Evolutionary conservation across 108 stramenopile genomes (phyloP).

Genomic region (Stephanodiscus minutulus): DNA sequence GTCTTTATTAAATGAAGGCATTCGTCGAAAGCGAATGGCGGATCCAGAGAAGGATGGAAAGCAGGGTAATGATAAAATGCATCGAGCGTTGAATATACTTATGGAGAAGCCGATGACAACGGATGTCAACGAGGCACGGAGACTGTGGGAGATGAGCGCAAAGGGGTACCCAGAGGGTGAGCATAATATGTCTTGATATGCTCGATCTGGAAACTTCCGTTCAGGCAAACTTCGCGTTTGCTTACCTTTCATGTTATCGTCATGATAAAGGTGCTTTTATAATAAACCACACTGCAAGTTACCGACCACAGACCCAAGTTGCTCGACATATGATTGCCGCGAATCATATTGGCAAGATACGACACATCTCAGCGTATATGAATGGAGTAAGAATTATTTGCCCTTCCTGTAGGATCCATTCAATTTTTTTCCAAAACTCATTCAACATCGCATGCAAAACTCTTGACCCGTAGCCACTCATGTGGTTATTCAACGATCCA

Average conservation of each 20-base stretch:
- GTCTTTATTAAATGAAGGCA: conserved; percentile 44
- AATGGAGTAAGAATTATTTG: conserved; percentile 24
- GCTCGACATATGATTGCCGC: conserved; percentile 53
- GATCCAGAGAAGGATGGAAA: conserved; percentile 22
- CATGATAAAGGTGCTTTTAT: conserved; percentile 47
- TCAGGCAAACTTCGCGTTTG: background rate
- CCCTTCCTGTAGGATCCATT: background rate
- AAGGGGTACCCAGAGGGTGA: conserved; percentile 35
- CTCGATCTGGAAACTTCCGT: background rate
- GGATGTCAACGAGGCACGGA: conserved; percentile 55
- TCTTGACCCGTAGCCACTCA: conserved; percentile 9
- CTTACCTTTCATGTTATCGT: background rate
- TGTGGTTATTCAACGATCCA: conserved; percentile 53
- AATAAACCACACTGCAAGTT: conserved; percentile 78
- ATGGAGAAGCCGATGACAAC: conserved; percentile 88
- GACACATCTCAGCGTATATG: conserved; percentile 45
- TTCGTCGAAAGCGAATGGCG: conserved; percentile 42
- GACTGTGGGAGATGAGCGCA: conserved; percentile 46
- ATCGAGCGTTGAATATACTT: conserved; percentile 59
- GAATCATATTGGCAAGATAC: conserved; percentile 39
- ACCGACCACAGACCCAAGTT: conserved; percentile 59
- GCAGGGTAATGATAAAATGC: conserved; percentile 14
- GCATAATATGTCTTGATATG: background rate
- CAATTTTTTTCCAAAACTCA: background rate
- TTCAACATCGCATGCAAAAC: background rate